A percentile compares a stretch with the other conserved stretches of the same genome.
Conservation (phyloP, 163 green algal species). For the Smithsoniella earleae region DNA sequence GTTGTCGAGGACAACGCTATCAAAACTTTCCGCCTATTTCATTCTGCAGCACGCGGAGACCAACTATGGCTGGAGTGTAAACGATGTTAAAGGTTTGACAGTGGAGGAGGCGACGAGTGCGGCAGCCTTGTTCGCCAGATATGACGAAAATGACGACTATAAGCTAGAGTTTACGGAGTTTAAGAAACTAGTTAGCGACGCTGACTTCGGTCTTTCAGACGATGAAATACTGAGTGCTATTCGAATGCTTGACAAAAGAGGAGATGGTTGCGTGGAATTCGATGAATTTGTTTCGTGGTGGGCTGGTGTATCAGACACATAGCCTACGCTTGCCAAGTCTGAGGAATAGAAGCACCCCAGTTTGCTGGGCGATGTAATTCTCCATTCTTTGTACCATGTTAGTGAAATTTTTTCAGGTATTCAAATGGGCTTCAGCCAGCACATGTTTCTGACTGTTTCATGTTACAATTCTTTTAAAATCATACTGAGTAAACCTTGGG, state of each 20-base stretch:
- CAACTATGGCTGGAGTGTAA: constrained; percentile 34
- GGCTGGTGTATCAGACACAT: constrained; percentile 1
- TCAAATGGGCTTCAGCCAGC: not conserved
- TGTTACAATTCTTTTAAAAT: constrained; percentile 34
- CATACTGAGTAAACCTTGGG: constrained; percentile 50
- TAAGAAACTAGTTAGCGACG: constrained; percentile 30
- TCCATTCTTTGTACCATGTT: not conserved
- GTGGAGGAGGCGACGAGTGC: constrained; percentile 36
- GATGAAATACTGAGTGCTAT: constrained; percentile 42
- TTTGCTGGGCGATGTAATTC: not conserved
- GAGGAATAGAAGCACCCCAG: not conserved
- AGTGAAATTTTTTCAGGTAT: not conserved
- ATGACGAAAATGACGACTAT: constrained; percentile 39
- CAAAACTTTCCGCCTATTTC: constrained; percentile 36
- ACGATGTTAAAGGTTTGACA: constrained; percentile 33
- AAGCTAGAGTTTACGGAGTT: constrained; percentile 37
- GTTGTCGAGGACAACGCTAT: constrained; percentile 29
- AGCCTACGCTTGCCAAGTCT: not conserved
- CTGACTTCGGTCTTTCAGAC: constrained; percentile 32
- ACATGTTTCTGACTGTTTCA: not conserved
- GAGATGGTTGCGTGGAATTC: constrained; percentile 41
- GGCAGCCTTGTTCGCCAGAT: constrained; percentile 37
- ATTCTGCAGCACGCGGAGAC: constrained; percentile 38
- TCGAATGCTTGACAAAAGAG: constrained; percentile 43
- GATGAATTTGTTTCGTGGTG: constrained; percentile 41